These are phyloP conservation scores for Vanderwaltozyma verrucispora DNA, from an alignment of 805 yeast species.

Conservation along the genomic window DNA sequence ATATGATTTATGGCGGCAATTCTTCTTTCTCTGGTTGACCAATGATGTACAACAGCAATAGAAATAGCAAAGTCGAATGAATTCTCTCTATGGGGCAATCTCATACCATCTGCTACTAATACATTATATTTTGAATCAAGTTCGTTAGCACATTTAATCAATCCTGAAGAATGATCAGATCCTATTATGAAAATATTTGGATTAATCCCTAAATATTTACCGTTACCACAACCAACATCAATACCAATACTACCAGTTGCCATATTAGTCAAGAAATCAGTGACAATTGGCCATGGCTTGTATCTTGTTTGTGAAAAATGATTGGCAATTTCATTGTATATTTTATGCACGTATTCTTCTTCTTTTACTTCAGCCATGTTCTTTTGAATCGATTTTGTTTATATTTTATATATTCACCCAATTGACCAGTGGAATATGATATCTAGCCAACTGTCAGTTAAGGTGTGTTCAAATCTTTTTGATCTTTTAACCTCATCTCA, in stretches of 20 bases:
- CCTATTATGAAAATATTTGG: constrained; percentile 62
- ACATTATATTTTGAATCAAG: constrained; percentile 37
- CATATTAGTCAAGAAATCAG: constrained; percentile 45
- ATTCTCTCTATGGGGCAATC: constrained; percentile 41
- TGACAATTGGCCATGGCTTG: constrained; percentile 96
- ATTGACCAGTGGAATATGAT: too few relatives aligned
- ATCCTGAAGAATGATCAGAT: constrained; percentile 59
- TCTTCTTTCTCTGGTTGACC: constrained; percentile 75
- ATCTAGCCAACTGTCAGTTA: too few relatives aligned
- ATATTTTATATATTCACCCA: too few relatives aligned
- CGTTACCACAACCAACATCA: constrained; percentile 97
- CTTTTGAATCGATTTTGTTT: not conserved
- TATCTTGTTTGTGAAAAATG: constrained; percentile 92
- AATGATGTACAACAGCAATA: constrained; percentile 93
- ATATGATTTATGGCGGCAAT: constrained; percentile 64
- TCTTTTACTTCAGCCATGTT: constrained; percentile 48
- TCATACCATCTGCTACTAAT: constrained; percentile 72
- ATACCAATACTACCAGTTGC: constrained; percentile 58
- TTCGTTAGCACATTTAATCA: constrained; percentile 51
- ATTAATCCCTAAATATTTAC: constrained; percentile 76
- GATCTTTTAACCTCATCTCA: constrained; percentile 1
- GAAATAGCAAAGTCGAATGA: constrained; percentile 77
- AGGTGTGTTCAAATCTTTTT: not conserved
- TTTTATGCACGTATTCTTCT: constrained; percentile 74
- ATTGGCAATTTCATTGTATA: constrained; percentile 82